phyloP scores from a whole-genome alignment of 257 asterid genomes.

The Solanum appendiculatum region DNA sequence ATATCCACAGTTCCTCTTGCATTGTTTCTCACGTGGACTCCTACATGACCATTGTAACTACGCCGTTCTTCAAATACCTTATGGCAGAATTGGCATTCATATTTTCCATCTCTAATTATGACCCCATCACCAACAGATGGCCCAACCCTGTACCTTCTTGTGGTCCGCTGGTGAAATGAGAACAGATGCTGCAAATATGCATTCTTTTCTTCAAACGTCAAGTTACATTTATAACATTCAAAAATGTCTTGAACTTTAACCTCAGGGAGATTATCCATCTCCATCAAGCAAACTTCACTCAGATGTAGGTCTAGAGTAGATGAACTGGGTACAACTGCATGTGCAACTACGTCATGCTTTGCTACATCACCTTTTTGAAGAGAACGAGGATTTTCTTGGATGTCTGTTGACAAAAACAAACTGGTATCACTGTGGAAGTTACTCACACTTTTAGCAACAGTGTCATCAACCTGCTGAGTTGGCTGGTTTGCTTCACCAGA shows the following conservation, averaged over 20 bases:
- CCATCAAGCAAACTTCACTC: constrained; percentile 36
- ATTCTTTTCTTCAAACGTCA: constrained; percentile 60
- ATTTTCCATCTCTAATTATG: constrained; percentile 73
- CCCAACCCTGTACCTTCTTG: constrained; percentile 66
- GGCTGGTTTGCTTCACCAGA: constrained; percentile 24
- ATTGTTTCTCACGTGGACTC: constrained; percentile 70
- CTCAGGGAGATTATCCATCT: constrained; percentile 78
- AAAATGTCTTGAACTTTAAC: constrained; percentile 74
- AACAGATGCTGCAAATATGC: constrained; percentile 76
- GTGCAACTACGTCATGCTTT: constrained; percentile 16
- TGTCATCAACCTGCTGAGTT: constrained; percentile 28
- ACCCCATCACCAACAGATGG: constrained; percentile 71
- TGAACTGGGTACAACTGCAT: constrained; percentile 25
- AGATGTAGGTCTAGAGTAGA: constrained; percentile 23
- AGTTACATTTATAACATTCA: constrained; percentile 76
- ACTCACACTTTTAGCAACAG: constrained; percentile 45
- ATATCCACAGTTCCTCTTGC: constrained; percentile 35
- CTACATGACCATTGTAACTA: constrained; percentile 83
- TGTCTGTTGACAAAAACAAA: constrained; percentile 5
- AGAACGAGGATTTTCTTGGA: constrained; percentile 42
- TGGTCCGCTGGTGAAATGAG: constrained; percentile 72
- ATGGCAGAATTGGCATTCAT: constrained; percentile 91
- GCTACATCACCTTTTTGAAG: constrained; percentile 13
- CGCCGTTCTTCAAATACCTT: constrained; percentile 75
- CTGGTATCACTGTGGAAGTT: background rate